Percentiles rank a stretch among this genome's conserved stretches.
Conservation (phyloP, 2,329 filamentous ascomycete species). For the Incumbomyces delicatus region DNA sequence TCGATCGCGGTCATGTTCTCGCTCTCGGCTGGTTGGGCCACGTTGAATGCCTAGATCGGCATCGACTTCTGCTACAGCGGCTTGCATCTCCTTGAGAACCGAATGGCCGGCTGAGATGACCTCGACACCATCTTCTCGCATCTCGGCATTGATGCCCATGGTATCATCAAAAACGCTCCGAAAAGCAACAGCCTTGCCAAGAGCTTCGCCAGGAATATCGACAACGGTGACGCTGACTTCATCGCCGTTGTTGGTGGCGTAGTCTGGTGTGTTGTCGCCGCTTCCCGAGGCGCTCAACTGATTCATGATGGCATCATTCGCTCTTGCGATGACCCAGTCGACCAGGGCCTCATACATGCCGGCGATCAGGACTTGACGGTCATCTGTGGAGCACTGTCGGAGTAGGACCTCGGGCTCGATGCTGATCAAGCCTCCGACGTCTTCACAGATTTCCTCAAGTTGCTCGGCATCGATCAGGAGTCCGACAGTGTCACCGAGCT, state of each 20-base stretch:
- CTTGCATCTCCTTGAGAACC: conserved; percentile 76
- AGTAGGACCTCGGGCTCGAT: conserved; percentile 75
- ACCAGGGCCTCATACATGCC: conserved; percentile 89
- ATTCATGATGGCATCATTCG: conserved; percentile 70
- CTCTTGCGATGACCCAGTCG: conserved; percentile 85
- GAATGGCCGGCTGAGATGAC: conserved; percentile 65
- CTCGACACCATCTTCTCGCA: conserved; percentile 91
- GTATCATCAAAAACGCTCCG: conserved; percentile 86
- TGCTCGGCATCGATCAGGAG: conserved; percentile 76
- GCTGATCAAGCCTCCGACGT: conserved; percentile 76
- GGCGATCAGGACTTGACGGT: conserved; percentile 70
- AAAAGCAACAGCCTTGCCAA: conserved; percentile 83
- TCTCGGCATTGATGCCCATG: conserved; percentile 89
- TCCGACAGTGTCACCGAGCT: conserved; percentile 82
- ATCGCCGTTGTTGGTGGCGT: conserved; percentile 57
- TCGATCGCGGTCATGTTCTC: conserved; percentile 70
- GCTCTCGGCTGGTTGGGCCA: conserved; percentile 57
- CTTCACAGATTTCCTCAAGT: conserved; percentile 78
- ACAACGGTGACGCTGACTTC: conserved; percentile 83
- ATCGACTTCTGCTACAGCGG: conserved; percentile 65
- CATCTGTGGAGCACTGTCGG: conserved; percentile 70
- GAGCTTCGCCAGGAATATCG: conserved; percentile 67
- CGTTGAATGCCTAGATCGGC: conserved; percentile 68
- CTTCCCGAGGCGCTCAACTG: conserved; percentile 55
- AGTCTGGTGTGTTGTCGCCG: conserved; percentile 17